Base-by-base conservation (phyloP, 331 rosid genomes). In the Malus hybrid region DNA sequence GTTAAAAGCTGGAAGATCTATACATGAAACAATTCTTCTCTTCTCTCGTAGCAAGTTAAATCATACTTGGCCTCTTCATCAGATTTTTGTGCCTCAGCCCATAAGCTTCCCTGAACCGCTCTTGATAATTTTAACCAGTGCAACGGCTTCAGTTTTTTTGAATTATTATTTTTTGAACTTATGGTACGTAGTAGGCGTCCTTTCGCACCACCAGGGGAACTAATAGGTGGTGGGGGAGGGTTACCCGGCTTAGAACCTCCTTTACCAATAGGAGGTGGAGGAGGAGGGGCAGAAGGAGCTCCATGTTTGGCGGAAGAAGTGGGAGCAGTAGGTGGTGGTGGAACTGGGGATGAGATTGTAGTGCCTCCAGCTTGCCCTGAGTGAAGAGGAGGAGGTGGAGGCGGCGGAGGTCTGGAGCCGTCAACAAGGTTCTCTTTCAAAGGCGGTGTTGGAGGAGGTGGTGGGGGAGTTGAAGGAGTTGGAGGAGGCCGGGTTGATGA, bases 91-190 rank as follows among this genome's bases (percentile, higher is more conserved):
- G 97, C 74, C 85, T 94, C 98, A 13, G 87, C 97, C 98, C 98
- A 94, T 82, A 94, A 82, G 83, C 97, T 94, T 85, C 98, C 98
- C 76, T 85, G 87, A 72, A 85, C 89, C 68, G 96, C 96, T 86
- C 93, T 88, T 12, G 96, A 79, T 74, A 94, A 57, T 79, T 94
- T 94, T 84, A 90, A 79, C 98, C 98, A 94, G 80, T 94, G 95
- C 87, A 94, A 80, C 22, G 97, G 98, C 84, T 92, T 94, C 92
- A 94, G 69, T 80, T 90, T 94, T 82, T 91, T 94, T 62, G 85
- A 56, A 80, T 83, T 81, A 77, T 83, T 79, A 74, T 72, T 76
- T 72, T 80, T 94, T 69, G 92, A 81, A 79, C 54, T 78, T 67
- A 84, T 50, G 0, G 89, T 80, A 27, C 88, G 93, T 78, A 89